These are phyloP conservation scores for Aristolochia californica DNA, from an alignment of 164 flowering plant species.

Conservation along the genomic window DNA sequence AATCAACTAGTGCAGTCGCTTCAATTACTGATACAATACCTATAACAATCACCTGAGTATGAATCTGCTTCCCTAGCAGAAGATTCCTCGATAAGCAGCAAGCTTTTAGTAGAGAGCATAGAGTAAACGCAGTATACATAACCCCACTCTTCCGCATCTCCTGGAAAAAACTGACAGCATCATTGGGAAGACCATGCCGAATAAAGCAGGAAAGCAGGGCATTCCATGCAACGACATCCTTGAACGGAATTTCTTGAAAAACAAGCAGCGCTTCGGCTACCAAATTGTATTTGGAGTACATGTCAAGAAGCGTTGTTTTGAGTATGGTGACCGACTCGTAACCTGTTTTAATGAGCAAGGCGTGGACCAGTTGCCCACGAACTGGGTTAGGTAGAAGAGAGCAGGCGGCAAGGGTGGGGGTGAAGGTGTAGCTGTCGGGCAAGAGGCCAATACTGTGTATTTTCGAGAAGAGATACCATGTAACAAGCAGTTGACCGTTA, in stretches of 20 bases:
- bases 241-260: conserved; percentile 27
- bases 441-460: conserved; percentile 12
- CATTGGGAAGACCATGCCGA: conserved; percentile 19
- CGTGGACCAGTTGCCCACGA: conserved; percentile 36
- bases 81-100: conserved; percentile 25
- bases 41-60: conserved; percentile 27
- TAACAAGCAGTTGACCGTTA: conserved; percentile 10
- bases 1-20: conserved; percentile 40
- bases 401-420: conserved; percentile 34
- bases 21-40: conserved; percentile 34
- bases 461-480: conserved; percentile 32
- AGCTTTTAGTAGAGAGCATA: conserved; percentile 41
- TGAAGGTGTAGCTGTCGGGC: conserved; percentile 33
- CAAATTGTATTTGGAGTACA: conserved; percentile 37
- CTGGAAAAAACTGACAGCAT: conserved; percentile 23
- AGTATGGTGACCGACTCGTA: conserved; percentile 20
- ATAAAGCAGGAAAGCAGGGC: conserved; percentile 36
- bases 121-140: conserved; percentile 27
- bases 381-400: conserved; percentile 13
- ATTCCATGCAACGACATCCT: conserved; percentile 50
- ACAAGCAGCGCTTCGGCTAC: conserved; percentile 23
- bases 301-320: conserved; percentile 38
- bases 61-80: conserved; percentile 40
- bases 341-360: conserved; percentile 29
- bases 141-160: conserved; percentile 28